A percentile compares a stretch with the other conserved stretches of the same genome.
These are phyloP conservation scores for Adansonia grandidieri DNA, from an alignment of 441 rosid species.

Conservation along the genomic window DNA sequence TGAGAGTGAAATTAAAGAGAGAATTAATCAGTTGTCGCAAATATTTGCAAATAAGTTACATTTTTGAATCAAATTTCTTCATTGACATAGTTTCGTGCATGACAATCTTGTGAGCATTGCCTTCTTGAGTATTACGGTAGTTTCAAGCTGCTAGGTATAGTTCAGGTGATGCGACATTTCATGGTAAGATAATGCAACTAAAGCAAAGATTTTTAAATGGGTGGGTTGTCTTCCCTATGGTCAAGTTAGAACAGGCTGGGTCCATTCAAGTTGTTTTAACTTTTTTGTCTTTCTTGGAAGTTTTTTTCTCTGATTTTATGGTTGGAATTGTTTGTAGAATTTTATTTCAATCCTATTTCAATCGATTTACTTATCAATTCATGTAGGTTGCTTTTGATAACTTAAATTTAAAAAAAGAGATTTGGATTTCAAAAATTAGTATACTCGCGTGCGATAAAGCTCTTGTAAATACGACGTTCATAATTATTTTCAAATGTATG, in stretches of 20 bases:
- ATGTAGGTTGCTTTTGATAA: too few relatives aligned
- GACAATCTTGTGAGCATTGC: conserved; percentile 1
- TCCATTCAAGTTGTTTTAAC: background rate
- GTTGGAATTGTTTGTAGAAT: background rate
- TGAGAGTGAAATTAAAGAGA: conserved; percentile 72
- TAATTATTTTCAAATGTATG: too few relatives aligned
- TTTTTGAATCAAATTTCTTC: conserved; percentile 1
- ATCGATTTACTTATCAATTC: background rate
- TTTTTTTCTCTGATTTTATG: background rate
- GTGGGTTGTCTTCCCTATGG: background rate
- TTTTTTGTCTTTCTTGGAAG: background rate
- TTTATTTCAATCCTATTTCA: background rate
- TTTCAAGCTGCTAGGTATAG: background rate
- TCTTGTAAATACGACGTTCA: too few relatives aligned
- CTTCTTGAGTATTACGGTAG: background rate
- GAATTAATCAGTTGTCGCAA: conserved; percentile 60
- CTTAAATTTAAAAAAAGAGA: too few relatives aligned
- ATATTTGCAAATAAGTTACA: conserved; percentile 68
- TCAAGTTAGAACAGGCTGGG: background rate
- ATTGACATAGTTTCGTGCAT: background rate
- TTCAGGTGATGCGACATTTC: background rate
- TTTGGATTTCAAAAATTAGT: too few relatives aligned
- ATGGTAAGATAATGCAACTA: background rate
- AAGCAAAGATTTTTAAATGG: background rate
- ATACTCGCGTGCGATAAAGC: too few relatives aligned